Evolutionary conservation across 805 yeast genomes (phyloP).

Genomic region (Kregervanrija fluxuum): DNA sequence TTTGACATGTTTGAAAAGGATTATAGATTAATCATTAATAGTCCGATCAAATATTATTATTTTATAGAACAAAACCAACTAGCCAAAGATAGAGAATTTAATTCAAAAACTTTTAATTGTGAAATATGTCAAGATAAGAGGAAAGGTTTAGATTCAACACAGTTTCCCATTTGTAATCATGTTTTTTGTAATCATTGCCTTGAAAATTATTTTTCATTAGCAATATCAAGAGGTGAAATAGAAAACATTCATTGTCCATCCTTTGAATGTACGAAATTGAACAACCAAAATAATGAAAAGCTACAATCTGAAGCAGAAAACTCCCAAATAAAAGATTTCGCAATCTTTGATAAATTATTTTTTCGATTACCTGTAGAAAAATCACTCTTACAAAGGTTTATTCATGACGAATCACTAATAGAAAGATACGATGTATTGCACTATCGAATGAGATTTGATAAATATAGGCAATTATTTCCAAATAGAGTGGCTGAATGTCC

Average conservation of each 20-base stretch:
- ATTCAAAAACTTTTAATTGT: slow-evolving; percentile 37
- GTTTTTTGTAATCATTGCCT: slow-evolving; percentile 42
- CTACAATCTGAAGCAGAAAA: slow-evolving; percentile 4
- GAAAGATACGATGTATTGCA: slow-evolving; percentile 34
- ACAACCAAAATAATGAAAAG: slow-evolving; percentile 14
- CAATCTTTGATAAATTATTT: slow-evolving; percentile 29
- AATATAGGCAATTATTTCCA: slow-evolving; percentile 39
- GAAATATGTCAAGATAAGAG: slow-evolving; percentile 48
- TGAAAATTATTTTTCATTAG: slow-evolving; percentile 31
- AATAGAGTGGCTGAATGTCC: slow-evolving; percentile 46
- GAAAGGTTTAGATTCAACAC: slow-evolving; percentile 36
- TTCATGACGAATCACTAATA: slow-evolving; percentile 22
- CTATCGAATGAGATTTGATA: slow-evolving; percentile 33
- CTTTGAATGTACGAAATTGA: slow-evolving; percentile 33
- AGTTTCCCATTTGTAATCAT: slow-evolving; percentile 40
- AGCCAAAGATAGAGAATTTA: slow-evolving; percentile 24
- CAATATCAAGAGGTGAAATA: slow-evolving; percentile 42
- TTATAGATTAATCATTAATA: slow-evolving; percentile 11
- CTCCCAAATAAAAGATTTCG: slow-evolving; percentile 16
- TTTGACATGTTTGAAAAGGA: slow-evolving; percentile 1
- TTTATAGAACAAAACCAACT: slow-evolving; percentile 12
- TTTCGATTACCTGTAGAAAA: slow-evolving; percentile 36
- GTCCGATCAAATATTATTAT: slow-evolving; percentile 5
- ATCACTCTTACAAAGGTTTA: slow-evolving; percentile 27
- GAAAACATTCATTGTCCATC: slow-evolving; percentile 53